Evolutionary conservation across 2,329 filamentous ascomycete genomes (phyloP).

Genomic region (Monilinia fructicola): DNA sequence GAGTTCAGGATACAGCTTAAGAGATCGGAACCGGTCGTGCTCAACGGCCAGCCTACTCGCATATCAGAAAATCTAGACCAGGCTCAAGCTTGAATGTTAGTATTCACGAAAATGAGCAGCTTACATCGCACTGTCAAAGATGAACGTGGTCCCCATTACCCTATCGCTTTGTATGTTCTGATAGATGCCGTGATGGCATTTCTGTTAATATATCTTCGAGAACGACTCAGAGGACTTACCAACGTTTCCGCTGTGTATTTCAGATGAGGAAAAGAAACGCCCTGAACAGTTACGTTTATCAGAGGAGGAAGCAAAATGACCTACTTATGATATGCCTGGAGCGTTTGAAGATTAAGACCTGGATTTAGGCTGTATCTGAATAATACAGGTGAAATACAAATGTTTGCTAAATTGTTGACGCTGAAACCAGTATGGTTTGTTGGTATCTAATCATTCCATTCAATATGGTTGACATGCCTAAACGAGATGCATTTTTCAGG

Average conservation of each 20-base stretch:
- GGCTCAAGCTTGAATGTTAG: neutral
- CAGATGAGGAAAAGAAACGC: neutral
- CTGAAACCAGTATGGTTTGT: neutral
- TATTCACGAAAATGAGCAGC: neutral
- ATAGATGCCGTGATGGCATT: neutral
- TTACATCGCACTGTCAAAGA: neutral
- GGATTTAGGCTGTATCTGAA: neutral
- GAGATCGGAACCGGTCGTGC: conserved; percentile 9
- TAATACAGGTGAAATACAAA: neutral
- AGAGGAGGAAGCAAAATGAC: conserved; percentile 6
- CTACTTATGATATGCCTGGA: conserved; percentile 8
- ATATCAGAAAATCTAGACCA: neutral
- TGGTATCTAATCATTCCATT: conserved; percentile 15
- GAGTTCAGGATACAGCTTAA: conserved; percentile 9
- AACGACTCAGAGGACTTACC: conserved; percentile 2
- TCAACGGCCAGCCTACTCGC: neutral
- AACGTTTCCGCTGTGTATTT: neutral
- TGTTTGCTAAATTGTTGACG: neutral
- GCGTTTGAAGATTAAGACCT: neutral
- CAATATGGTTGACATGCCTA: neutral
- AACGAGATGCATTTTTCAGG: conserved; percentile 1
- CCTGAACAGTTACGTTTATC: neutral
- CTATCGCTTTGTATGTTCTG: conserved; percentile 13
- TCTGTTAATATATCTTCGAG: conserved; percentile 8
- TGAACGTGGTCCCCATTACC: neutral